A percentile compares a stretch with the other conserved stretches of the same genome.
These are phyloP conservation scores for Antitrichia curtipendula DNA, from an alignment of 225 moss, liverwort and hornwort genomes.

Conservation along the genomic window DNA sequence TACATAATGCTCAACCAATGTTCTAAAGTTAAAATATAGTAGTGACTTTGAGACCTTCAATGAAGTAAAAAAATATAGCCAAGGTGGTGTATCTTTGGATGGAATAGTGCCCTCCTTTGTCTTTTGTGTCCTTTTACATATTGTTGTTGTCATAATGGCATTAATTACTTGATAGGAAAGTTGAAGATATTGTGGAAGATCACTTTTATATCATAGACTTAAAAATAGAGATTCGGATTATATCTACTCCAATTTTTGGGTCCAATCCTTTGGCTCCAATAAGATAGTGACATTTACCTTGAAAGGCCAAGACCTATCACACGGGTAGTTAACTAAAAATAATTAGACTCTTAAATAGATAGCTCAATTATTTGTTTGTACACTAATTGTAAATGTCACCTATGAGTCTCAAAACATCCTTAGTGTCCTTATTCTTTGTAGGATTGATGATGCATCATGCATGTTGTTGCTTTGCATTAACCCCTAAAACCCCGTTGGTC, in stretches of 20 bases:
- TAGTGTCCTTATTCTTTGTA: background rate
- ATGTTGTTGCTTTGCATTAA: background rate
- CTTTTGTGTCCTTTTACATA: background rate
- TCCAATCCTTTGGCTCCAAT: background rate
- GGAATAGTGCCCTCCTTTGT: background rate
- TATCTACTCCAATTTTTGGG: fast-evolving
- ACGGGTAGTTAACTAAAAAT: background rate
- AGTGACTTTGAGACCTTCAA: background rate
- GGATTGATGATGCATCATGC: background rate
- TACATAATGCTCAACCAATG: background rate
- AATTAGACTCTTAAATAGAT: fast-evolving
- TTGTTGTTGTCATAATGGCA: background rate
- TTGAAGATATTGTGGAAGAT: fast-evolving
- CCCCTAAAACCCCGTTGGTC: too few relatives aligned
- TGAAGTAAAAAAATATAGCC: background rate
- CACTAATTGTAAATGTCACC: too few relatives aligned
- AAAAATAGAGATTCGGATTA: fast-evolving
- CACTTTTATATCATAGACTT: background rate
- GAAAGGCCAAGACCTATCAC: background rate
- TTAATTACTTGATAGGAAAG: background rate
- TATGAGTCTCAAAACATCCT: fast-evolving
- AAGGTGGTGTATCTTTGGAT: background rate
- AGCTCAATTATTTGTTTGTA: background rate
- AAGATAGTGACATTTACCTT: background rate
- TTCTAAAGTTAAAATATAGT: background rate